A percentile compares a stretch with the other conserved stretches of the same genome.
Evolutionary conservation across 768 basidiomycete genomes (phyloP).

Genomic region (Gautieria morchelliformis): DNA sequence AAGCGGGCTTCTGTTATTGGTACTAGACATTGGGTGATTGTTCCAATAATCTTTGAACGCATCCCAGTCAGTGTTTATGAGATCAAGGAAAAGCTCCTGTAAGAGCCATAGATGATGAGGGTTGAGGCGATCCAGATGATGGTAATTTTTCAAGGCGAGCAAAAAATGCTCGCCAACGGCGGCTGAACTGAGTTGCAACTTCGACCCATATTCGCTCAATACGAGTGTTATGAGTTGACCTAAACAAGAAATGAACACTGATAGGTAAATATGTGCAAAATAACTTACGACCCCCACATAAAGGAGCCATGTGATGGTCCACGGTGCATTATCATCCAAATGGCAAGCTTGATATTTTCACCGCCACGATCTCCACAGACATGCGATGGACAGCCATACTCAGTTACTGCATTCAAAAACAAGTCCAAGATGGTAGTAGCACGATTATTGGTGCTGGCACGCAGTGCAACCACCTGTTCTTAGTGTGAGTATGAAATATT

Average conservation of each 20-base stretch:
- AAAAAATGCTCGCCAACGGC: slow-evolving; percentile 3
- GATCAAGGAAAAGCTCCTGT: slow-evolving; percentile 2
- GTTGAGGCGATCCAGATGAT: not conserved
- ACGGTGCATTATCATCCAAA: slow-evolving; percentile 7
- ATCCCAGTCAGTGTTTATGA: slow-evolving; percentile 3
- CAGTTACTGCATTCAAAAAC: not conserved
- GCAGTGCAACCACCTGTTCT: slow-evolving; percentile 11
- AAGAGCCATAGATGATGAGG: slow-evolving; percentile 6
- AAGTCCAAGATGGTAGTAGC: not conserved
- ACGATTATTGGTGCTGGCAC: not conserved
- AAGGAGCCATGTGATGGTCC: not conserved
- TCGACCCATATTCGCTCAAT: slow-evolving; percentile 9
- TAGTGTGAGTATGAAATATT: too few species aligned
- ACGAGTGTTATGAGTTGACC: slow-evolving; percentile 1
- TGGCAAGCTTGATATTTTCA: slow-evolving; percentile 4
- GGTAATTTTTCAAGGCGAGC: not conserved
- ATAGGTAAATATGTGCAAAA: too few species aligned
- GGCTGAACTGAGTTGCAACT: not conserved
- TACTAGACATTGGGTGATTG: not conserved
- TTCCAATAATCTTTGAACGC: not conserved
- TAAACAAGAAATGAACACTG: too few species aligned
- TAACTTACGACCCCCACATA: slow-evolving; percentile 9
- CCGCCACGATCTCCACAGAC: not conserved
- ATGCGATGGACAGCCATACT: not conserved
- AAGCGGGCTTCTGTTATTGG: too few species aligned